Percentiles rank a stretch among this genome's conserved stretches.
Conservation (phyloP, 176 grass and related monocot genomes). For the Oryza nivara region DNA sequence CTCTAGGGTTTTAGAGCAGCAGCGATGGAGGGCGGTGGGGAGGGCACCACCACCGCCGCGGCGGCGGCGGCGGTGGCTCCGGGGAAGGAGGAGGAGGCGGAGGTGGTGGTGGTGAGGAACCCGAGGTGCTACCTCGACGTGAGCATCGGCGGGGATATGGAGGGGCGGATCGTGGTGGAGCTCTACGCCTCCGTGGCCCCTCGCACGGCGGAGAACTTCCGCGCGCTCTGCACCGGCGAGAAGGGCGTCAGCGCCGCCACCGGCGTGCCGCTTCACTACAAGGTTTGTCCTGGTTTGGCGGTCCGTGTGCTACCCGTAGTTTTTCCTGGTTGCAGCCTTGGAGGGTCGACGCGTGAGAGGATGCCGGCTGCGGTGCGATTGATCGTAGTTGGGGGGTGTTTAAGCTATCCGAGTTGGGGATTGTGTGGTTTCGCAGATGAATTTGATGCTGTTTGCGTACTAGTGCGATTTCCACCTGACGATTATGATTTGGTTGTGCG, state of each 20-base stretch:
- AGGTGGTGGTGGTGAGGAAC: conserved; percentile 41
- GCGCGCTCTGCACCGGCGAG: conserved; percentile 94
- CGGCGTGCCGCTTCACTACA: conserved; percentile 74
- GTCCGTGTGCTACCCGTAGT: not conserved
- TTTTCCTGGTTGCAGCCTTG: not conserved
- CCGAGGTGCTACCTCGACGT: conserved; percentile 84
- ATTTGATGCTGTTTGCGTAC: not conserved
- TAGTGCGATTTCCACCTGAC: not conserved
- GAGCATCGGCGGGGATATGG: conserved; percentile 83
- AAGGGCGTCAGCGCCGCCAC: conserved; percentile 64
- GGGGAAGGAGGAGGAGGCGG: not conserved
- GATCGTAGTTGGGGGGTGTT: not conserved
- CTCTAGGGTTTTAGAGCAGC: conserved; percentile 32
- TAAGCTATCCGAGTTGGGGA: not conserved
- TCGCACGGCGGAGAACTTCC: conserved; percentile 90
- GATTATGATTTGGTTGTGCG: not conserved
- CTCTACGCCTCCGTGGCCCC: conserved; percentile 72
- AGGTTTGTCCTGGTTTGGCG: conserved; percentile 36
- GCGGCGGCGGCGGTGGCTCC: conserved; percentile 2
- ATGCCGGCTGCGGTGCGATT: not conserved
- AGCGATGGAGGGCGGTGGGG: conserved; percentile 49
- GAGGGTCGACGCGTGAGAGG: not conserved
- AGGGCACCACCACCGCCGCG: conserved; percentile 21
- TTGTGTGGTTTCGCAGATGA: not conserved
- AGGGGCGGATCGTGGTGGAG: conserved; percentile 87